These are phyloP conservation scores for Infundibulicybe gibba DNA, from an alignment of 768 basidiomycete species.

Conservation along the genomic window DNA sequence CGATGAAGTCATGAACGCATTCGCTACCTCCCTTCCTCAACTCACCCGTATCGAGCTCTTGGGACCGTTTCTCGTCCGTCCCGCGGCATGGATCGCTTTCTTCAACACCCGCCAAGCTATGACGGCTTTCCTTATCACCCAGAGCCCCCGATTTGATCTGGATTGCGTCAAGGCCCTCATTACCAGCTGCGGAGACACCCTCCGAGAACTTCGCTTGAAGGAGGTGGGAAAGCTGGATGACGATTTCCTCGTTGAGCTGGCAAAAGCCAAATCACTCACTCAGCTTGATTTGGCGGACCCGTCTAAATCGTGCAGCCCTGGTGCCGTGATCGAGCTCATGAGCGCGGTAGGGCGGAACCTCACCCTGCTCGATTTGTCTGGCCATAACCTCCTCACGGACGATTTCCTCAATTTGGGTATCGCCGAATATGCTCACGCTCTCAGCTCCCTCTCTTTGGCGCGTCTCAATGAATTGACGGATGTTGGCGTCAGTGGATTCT, in stretches of 20 bases:
- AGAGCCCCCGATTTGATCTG: conserved; percentile 83
- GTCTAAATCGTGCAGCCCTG: conserved; percentile 47
- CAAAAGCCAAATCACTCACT: conserved; percentile 36
- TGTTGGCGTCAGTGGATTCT: conserved; percentile 65
- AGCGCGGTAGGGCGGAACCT: conserved; percentile 50
- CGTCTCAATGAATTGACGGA: conserved; percentile 65
- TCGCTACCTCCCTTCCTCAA: conserved; percentile 59
- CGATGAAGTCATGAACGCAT: conserved; percentile 51
- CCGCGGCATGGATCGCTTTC: conserved; percentile 71
- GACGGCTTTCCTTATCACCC: conserved; percentile 72
- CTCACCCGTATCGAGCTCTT: conserved; percentile 76
- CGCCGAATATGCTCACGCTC: conserved; percentile 35
- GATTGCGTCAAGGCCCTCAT: conserved; percentile 61
- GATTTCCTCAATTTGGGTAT: conserved; percentile 59
- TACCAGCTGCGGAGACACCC: conserved; percentile 36
- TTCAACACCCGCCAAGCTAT: conserved; percentile 63
- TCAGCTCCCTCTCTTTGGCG: conserved; percentile 53
- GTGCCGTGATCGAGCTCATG: conserved; percentile 55
- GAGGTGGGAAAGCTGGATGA: conserved; percentile 75
- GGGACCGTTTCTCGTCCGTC: conserved; percentile 83
- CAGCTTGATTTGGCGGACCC: conserved; percentile 72
- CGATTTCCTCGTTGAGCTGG: conserved; percentile 54
- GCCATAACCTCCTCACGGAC: conserved; percentile 61
- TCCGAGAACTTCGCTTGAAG: conserved; percentile 74
- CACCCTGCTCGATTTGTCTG: conserved; percentile 65